Conservation (phyloP, 2,329 filamentous ascomycete species). For the Hymenoscyphus albidus region DNA sequence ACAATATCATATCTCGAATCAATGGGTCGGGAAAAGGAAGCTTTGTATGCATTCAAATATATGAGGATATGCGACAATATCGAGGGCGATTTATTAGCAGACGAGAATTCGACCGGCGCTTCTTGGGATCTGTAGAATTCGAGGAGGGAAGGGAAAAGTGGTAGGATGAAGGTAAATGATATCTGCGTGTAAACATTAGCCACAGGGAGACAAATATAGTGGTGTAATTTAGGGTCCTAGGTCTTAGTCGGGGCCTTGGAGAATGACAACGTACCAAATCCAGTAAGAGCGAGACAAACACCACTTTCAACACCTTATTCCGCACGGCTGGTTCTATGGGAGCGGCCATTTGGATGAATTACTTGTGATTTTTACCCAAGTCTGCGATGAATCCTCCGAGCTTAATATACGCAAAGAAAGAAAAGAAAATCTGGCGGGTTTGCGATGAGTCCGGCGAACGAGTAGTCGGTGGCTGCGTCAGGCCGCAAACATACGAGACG, state of each 20-base stretch:
- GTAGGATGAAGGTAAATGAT: constrained; percentile 97
- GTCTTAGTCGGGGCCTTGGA: not conserved
- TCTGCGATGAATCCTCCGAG: not conserved
- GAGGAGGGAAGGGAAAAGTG: constrained; percentile 90
- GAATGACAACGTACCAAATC: constrained; percentile 65
- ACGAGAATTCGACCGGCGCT: constrained; percentile 44
- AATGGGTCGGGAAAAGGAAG: constrained; percentile 85
- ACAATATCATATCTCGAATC: constrained; percentile 97
- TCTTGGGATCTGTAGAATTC: constrained; percentile 93
- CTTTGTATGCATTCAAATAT: constrained; percentile 91
- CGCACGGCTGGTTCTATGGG: constrained; percentile 54
- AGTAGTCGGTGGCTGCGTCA: not conserved
- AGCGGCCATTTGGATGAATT: constrained; percentile 28
- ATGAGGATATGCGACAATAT: constrained; percentile 74
- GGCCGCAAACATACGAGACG: not conserved
- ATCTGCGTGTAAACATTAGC: constrained; percentile 54
- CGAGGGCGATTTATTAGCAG: constrained; percentile 49
- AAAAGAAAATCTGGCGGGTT: not conserved
- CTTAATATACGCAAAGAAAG: constrained; percentile 2
- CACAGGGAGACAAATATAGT: not conserved
- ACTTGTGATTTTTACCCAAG: not conserved
- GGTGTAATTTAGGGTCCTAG: not conserved
- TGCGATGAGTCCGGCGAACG: not conserved
- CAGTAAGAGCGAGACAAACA: constrained; percentile 84
- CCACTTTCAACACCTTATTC: constrained; percentile 79